phyloP scores from a whole-genome alignment of 148 eudicot species.

The Rhododendron ferrugineum region DNA sequence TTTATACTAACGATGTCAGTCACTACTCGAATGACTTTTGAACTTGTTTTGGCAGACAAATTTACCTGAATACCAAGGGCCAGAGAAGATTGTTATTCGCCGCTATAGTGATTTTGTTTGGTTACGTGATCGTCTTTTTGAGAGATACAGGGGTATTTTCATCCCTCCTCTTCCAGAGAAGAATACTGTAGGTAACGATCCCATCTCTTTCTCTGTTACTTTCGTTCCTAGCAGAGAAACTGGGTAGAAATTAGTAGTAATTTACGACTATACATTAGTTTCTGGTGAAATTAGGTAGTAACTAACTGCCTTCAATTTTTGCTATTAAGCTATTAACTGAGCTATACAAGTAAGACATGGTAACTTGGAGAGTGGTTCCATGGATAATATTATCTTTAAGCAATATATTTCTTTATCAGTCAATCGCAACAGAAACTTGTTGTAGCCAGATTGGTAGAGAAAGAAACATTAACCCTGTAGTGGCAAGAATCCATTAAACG shows the following conservation, averaged over 20 bases:
- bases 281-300: not conserved
- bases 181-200: slow-evolving; percentile 83
- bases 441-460: not conserved
- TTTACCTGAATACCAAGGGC: slow-evolving; percentile 83
- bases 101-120: slow-evolving; percentile 93
- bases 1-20: not conserved
- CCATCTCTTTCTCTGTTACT: not conserved
- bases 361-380: not conserved
- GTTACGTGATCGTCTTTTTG: slow-evolving; percentile 93
- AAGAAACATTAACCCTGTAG: not conserved
- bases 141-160: slow-evolving; percentile 89
- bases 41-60: slow-evolving; percentile 63
- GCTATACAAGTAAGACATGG: not conserved
- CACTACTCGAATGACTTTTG: not conserved
- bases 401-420: not conserved
- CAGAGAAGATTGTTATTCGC: slow-evolving; percentile 92
- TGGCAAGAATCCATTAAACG: not conserved
- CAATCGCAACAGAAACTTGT: not conserved
- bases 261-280: not conserved
- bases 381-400: not conserved
- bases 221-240: not conserved
- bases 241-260: not conserved
- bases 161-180: slow-evolving; percentile 99
- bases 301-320: not conserved
- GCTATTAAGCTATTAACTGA: not conserved